phyloP scores from a whole-genome alignment of 345 rosid species.

The Eucalyptus sp. region DNA sequence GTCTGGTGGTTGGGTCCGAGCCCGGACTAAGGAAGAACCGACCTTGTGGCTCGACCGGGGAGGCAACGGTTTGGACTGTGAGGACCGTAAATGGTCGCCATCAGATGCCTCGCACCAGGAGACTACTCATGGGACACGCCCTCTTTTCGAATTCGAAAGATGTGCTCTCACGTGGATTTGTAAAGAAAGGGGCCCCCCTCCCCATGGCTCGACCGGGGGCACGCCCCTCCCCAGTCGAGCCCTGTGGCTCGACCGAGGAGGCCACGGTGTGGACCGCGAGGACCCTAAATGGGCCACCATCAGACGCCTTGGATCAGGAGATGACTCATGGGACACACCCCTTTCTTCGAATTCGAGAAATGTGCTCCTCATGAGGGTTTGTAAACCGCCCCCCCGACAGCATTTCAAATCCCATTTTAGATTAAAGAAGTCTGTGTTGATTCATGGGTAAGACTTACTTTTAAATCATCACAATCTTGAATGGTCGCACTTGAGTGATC shows the following conservation, averaged over 20 bases:
- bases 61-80: background rate
- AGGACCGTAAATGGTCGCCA: too few species aligned
- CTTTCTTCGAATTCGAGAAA: background rate
- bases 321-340: background rate
- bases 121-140: background rate
- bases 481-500: background rate
- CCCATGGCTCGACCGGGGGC: too few species aligned
- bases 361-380: background rate
- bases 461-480: background rate
- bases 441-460: background rate
- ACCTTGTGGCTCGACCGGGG: background rate
- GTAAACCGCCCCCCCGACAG: too few species aligned
- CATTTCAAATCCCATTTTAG: background rate
- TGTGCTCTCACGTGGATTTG: background rate
- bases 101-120: background rate
- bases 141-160: background rate
- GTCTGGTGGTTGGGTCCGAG: background rate
- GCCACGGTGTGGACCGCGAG: background rate
- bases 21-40: background rate
- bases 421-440: background rate
- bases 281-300: background rate
- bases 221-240: too few species aligned
- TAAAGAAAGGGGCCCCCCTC: too few species aligned
- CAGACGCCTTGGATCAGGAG: background rate
- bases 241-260: background rate